These are phyloP conservation scores for Blastobotrys robertii DNA, from an alignment of 805 yeast species.

Conservation along the genomic window DNA sequence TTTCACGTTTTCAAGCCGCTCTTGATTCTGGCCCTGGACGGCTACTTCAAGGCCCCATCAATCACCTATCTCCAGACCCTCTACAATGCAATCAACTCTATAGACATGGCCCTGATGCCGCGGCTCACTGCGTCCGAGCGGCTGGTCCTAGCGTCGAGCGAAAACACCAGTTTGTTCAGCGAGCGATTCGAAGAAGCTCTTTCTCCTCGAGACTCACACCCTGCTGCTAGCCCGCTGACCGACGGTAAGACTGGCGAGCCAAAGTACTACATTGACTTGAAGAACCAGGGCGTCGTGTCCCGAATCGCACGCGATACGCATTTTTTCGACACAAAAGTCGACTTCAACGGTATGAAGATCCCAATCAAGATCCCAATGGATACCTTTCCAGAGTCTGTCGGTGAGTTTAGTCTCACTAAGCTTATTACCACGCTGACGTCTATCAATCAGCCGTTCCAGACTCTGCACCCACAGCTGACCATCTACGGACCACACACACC, in stretches of 20 bases:
- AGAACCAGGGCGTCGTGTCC: conserved; percentile 16
- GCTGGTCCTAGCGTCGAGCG: conserved; percentile 19
- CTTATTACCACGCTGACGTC: conserved; percentile 22
- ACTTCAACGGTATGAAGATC: conserved; percentile 21
- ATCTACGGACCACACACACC: conserved; percentile 48
- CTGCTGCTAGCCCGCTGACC: background rate
- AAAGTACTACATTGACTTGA: conserved; percentile 18
- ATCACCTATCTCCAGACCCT: conserved; percentile 18
- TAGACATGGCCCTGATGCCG: conserved; percentile 25
- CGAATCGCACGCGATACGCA: conserved; percentile 22
- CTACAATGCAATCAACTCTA: conserved; percentile 22
- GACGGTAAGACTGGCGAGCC: conserved; percentile 7
- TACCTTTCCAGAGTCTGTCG: conserved; percentile 22
- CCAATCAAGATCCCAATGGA: conserved; percentile 27
- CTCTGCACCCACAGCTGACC: conserved; percentile 39
- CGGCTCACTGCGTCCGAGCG: conserved; percentile 19
- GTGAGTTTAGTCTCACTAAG: conserved; percentile 23
- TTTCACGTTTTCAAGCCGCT: conserved; percentile 53
- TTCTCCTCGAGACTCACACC: background rate
- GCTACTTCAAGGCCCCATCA: conserved; percentile 30
- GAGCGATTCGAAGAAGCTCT: conserved; percentile 18
- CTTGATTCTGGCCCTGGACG: conserved; percentile 42
- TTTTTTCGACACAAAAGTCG: conserved; percentile 22
- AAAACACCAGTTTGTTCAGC: conserved; percentile 18
- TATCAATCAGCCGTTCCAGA: conserved; percentile 17